Evolutionary conservation across 2,329 filamentous ascomycete species (phyloP).

Genomic region (Aspergillus pseudotamarii): DNA sequence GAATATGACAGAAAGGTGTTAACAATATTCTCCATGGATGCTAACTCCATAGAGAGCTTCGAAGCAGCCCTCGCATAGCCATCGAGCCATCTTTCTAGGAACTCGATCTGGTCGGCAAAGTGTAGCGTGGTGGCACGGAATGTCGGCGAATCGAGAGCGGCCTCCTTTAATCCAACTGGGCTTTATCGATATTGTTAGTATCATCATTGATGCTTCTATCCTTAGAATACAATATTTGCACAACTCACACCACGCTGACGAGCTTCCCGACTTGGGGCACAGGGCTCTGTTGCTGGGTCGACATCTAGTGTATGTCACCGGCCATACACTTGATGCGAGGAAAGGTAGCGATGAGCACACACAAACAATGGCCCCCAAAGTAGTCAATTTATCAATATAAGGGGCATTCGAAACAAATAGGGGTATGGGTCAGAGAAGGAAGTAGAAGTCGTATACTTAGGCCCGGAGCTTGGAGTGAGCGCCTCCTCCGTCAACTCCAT

Average conservation of each 20-base stretch:
- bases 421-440: conserved; percentile 22
- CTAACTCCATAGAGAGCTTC: conserved; percentile 66
- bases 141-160: conserved; percentile 91
- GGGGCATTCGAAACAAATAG: conserved; percentile 16
- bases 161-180: conserved; percentile 89
- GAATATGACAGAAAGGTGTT: conserved; percentile 75
- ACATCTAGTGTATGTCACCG: conserved; percentile 44
- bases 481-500: conserved; percentile 19
- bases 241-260: conserved; percentile 49
- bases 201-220: background rate
- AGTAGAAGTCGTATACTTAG: conserved; percentile 12
- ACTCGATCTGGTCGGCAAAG: conserved; percentile 89
- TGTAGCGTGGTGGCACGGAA: conserved; percentile 86
- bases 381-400: conserved; percentile 6
- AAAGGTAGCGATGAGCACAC: conserved; percentile 11
- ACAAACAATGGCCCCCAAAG: conserved; percentile 7
- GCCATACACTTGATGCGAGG: conserved; percentile 35
- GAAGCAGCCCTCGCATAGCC: conserved; percentile 65
- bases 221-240: background rate
- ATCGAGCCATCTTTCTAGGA: conserved; percentile 89
- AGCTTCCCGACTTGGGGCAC: conserved; percentile 48
- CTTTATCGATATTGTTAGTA: conserved; percentile 39
- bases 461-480: conserved; percentile 15
- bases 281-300: conserved; percentile 40
- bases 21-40: conserved; percentile 76